Evolutionary conservation across 2,329 filamentous ascomycete genomes (phyloP), one percentile per base, ranked within the genome.

Genomic region (Neonectria hederae): DNA sequence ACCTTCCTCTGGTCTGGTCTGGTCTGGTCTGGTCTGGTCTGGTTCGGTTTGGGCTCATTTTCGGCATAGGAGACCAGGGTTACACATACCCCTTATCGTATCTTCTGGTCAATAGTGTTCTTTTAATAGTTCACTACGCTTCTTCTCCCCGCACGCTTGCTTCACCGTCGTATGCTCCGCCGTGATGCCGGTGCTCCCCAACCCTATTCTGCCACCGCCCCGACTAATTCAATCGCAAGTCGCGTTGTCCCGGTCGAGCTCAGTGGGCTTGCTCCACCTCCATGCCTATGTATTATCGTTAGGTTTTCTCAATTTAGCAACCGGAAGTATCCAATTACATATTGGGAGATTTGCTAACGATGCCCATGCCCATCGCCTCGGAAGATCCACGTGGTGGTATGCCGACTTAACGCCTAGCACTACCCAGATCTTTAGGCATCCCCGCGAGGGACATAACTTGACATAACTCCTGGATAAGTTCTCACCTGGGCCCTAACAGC

Each of bases 11-110:
- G 48, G n/a, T 21, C 38, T 56, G 22, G 54, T 57, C 32, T 52
- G 22, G 54, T 57, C 32, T 52, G 43, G 57, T 51, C 46, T 21
- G 46, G 38, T 35, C 28, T 59, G 19, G 54, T 58, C 35, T 52
- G 48, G 57, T 42, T 51, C 35, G 59, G 60, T 54, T 62, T 52
- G 43, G 65, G 54, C 62, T 63, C 54, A 51, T 51, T 63, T 63
- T 59, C 53, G 55, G 65, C 65, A 69, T 64, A 49, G 59, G 61
- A 66, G 59, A 59, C 70, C 70, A 71, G 70, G 67, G 69, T 66
- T 72, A 64, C 69, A 69, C 68, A 74, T 73, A 73, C 71, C 71
- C 71, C 68, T 73, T 73, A 69, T 60, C 65, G 71, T 73, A 72
- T 54, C 68, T 66, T 71, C 67, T 72, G 70, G 70, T 68, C 67